A percentile compares a stretch with the other conserved stretches of the same genome.
These are phyloP conservation scores for Camillea tinctor DNA, from an alignment of 2,329 filamentous ascomycete genomes.

Conservation along the genomic window DNA sequence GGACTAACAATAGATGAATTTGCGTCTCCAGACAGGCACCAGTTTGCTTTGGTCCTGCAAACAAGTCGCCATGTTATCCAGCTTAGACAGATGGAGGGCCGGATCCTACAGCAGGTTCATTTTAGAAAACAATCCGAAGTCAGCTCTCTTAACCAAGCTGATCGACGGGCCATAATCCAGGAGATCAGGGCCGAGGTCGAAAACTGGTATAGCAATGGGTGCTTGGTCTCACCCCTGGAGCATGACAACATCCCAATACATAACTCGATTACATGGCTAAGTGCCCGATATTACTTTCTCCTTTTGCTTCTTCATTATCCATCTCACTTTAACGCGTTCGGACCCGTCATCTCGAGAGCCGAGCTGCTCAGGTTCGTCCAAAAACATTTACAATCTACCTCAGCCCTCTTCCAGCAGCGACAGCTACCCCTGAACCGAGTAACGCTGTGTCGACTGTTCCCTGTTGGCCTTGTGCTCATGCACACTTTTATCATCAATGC, in stretches of 20 bases:
- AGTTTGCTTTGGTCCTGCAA: conserved; percentile 42
- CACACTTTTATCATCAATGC: conserved; percentile 27
- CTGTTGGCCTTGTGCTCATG: conserved; percentile 38
- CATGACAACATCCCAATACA: conserved; percentile 45
- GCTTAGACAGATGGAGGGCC: conserved; percentile 42
- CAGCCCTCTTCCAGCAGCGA: conserved; percentile 41
- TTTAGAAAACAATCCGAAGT: conserved; percentile 31
- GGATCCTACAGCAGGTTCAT: conserved; percentile 39
- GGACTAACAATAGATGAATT: conserved; percentile 46
- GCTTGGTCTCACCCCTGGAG: conserved; percentile 42
- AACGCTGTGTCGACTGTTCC: conserved; percentile 40
- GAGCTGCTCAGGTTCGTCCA: conserved; percentile 40
- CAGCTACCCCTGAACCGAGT: conserved; percentile 44
- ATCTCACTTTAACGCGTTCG: conserved; percentile 38
- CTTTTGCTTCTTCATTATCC: conserved; percentile 44
- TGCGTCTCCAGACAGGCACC: conserved; percentile 36
- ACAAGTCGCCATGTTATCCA: conserved; percentile 45
- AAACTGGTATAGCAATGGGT: conserved; percentile 47
- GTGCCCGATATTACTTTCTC: conserved; percentile 44
- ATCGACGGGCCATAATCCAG: conserved; percentile 33
- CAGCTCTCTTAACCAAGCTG: conserved; percentile 30
- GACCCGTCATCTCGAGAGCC: conserved; percentile 28
- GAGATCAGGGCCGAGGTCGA: conserved; percentile 43
- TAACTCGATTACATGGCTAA: conserved; percentile 44
- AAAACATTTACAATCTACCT: conserved; percentile 42